Conservation (phyloP, 2,329 filamentous ascomycete species). For the Microsporum canis region DNA sequence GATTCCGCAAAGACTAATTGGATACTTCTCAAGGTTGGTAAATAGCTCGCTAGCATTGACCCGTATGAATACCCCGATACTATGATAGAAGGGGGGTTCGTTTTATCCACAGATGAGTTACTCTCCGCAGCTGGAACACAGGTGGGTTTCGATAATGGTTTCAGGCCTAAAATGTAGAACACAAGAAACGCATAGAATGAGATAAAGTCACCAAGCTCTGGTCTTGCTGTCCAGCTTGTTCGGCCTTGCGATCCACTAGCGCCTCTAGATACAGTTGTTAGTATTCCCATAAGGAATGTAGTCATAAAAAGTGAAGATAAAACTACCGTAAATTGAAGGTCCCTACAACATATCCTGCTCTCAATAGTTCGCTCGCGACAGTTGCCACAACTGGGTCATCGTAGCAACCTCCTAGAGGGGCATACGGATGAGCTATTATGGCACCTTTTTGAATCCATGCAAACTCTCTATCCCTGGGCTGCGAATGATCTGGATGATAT, state of each 20-base stretch:
- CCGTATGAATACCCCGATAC: slow-evolving; percentile 86
- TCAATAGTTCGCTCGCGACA: slow-evolving; percentile 53
- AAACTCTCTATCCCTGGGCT: slow-evolving; percentile 9
- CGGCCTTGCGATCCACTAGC: slow-evolving; percentile 61
- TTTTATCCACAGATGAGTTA: slow-evolving; percentile 14
- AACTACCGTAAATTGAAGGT: slow-evolving; percentile 85
- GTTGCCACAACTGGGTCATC: slow-evolving; percentile 71
- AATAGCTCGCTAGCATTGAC: slow-evolving; percentile 62
- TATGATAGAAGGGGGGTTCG: slow-evolving; percentile 35
- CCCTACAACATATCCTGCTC: slow-evolving; percentile 60
- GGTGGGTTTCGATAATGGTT: slow-evolving; percentile 13
- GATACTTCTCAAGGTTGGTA: slow-evolving; percentile 51
- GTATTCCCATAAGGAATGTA: not conserved
- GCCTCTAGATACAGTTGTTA: slow-evolving; percentile 47
- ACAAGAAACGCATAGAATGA: slow-evolving; percentile 71
- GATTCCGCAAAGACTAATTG: slow-evolving; percentile 45
- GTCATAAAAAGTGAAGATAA: not conserved
- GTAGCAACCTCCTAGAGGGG: slow-evolving; percentile 70
- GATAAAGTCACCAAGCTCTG: slow-evolving; percentile 71
- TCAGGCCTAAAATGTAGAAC: slow-evolving; percentile 56
- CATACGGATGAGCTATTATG: slow-evolving; percentile 82
- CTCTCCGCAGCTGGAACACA: no score
- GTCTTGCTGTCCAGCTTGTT: slow-evolving; percentile 77
- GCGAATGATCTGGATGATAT: slow-evolving; percentile 50
- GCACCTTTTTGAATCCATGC: slow-evolving; percentile 37